Conservation (phyloP, 192 early-diverging fungal species). For the Kappamyces sp. region DNA sequence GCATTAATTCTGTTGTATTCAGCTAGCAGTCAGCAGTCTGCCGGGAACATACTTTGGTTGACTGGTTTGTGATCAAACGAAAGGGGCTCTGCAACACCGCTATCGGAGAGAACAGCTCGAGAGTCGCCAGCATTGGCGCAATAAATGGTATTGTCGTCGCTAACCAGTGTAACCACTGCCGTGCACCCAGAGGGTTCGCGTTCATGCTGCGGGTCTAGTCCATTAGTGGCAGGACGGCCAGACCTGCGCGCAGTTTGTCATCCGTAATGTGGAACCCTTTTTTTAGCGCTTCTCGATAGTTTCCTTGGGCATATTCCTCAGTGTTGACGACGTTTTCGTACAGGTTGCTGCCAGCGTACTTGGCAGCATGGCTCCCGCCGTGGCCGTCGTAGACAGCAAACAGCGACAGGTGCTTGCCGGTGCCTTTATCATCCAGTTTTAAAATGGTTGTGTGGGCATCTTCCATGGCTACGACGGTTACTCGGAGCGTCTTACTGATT, state of each 20-base stretch:
- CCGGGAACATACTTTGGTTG: conserved; percentile 35
- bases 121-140: conserved; percentile 97
- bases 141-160: conserved; percentile 72
- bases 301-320: conserved; percentile 55
- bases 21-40: conserved; percentile 21
- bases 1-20: conserved; percentile 80
- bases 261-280: conserved; percentile 79
- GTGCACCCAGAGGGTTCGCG: conserved; percentile 94
- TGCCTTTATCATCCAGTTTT: conserved; percentile 9
- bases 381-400: conserved; percentile 99
- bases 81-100: conserved; percentile 71
- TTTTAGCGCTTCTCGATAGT: conserved; percentile 74
- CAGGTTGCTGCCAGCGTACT: conserved; percentile 71
- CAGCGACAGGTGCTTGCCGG: conserved; percentile 56
- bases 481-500: conserved; percentile 55
- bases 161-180: conserved; percentile 80
- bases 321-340: conserved; percentile 65
- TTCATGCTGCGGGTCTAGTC: conserved; percentile 62
- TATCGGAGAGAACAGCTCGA: conserved; percentile 74
- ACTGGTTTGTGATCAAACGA: conserved; percentile 95
- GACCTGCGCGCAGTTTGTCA: conserved; percentile 65
- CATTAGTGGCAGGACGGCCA: not conserved
- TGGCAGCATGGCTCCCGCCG: conserved; percentile 77
- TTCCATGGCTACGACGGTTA: conserved; percentile 72
- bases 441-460: conserved; percentile 90